These are phyloP conservation scores for Hypomyces rosellus DNA, from an alignment of 2,329 filamentous ascomycete genomes.

Conservation along the genomic window DNA sequence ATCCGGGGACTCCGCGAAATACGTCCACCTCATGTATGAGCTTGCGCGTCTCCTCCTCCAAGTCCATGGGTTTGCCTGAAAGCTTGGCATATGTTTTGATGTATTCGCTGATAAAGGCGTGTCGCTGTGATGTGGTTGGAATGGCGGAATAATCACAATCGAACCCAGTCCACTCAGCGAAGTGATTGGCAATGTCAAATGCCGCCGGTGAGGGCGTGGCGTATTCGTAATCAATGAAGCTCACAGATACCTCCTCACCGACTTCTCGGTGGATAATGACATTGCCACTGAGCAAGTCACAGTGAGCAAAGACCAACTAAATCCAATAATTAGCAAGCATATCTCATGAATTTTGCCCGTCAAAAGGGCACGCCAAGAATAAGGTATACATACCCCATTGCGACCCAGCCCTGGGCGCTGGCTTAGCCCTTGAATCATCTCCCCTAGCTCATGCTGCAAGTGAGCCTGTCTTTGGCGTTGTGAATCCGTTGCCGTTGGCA, in stretches of 20 bases:
- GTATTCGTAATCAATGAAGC: constrained; percentile 98
- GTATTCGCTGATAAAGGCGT: constrained; percentile 79
- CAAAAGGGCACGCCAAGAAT: not conserved
- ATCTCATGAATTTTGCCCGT: not conserved
- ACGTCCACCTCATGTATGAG: constrained; percentile 77
- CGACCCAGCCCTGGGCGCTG: constrained; percentile 69
- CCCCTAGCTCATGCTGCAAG: constrained; percentile 69
- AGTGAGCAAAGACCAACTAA: constrained; percentile 86
- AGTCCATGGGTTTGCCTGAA: constrained; percentile 37
- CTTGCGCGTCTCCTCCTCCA: constrained; percentile 58
- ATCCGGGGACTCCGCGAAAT: constrained; percentile 84
- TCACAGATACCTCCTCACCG: constrained; percentile 35
- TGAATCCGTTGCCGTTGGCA: constrained; percentile 66
- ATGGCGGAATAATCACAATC: constrained; percentile 85
- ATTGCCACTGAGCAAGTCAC: constrained; percentile 92
- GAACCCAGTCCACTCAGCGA: constrained; percentile 96
- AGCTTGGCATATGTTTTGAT: constrained; percentile 63
- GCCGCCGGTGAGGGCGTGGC: constrained; percentile 88
- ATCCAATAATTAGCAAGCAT: constrained; percentile 1
- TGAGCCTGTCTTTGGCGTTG: constrained; percentile 60
- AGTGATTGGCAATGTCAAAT: constrained; percentile 96
- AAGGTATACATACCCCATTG: constrained; percentile 55
- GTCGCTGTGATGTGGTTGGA: constrained; percentile 69
- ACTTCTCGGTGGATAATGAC: constrained; percentile 66
- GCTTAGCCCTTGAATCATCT: constrained; percentile 64